These are phyloP conservation scores for Marvania coccoides DNA, from an alignment of 139 green algal species.

Conservation along the genomic window DNA sequence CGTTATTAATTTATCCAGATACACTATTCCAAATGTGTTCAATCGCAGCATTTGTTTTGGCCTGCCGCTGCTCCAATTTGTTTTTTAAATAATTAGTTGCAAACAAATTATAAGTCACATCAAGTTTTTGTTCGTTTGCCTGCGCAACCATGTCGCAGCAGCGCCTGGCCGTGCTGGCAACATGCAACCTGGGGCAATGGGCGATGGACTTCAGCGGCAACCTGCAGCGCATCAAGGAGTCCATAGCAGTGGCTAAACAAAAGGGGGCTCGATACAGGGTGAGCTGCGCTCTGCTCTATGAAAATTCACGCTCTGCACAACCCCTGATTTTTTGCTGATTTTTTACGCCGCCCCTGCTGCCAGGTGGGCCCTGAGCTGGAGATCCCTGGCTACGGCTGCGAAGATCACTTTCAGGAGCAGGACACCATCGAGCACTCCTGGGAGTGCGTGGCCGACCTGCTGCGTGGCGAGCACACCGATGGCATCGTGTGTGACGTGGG, in stretches of 20 bases:
- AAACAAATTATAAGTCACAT: neutral
- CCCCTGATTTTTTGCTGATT: neutral
- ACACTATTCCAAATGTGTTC: no score
- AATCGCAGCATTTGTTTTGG: neutral
- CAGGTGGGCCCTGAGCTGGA: conserved; percentile 92
- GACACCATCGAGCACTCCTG: conserved; percentile 86
- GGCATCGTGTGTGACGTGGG: conserved; percentile 87
- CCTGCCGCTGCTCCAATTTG: neutral
- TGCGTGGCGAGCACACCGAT: conserved; percentile 54
- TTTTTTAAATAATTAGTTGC: neutral
- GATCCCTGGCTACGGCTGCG: conserved; percentile 94
- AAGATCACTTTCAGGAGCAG: conserved; percentile 95
- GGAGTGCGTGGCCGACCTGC: conserved; percentile 48
- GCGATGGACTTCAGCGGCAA: conserved; percentile 97
- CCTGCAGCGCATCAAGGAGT: conserved; percentile 62
- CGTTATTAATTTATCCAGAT: no score
- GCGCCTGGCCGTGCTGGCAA: conserved; percentile 56
- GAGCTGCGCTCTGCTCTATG: neutral
- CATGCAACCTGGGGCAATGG: conserved; percentile 97
- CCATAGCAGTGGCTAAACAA: conserved; percentile 61
- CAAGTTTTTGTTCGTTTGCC: neutral
- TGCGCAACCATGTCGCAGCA: conserved; percentile 3
- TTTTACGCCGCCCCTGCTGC: neutral
- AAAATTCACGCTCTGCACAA: neutral
- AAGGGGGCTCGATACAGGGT: conserved; percentile 72